Base-by-base conservation (phyloP, 352 stramenopile genomes). In the Globisporangium rhizosaccharum region DNA sequence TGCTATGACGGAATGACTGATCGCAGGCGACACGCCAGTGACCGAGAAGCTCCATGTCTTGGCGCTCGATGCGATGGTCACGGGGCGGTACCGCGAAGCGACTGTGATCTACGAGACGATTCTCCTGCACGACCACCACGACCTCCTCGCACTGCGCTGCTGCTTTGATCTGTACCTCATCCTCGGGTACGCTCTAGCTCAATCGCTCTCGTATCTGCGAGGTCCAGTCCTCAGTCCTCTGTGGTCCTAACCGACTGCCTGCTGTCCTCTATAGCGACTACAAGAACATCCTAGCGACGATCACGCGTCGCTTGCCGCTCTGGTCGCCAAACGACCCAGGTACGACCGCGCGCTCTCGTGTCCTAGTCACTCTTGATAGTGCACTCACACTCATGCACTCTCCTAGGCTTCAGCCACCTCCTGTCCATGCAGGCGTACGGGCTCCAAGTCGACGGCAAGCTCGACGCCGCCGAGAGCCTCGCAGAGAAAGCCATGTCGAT, bases 361-460 rank as follows among this genome's bases (percentile, higher is more conserved):
- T 44, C n/a, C 8, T 36, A 25, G 37, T 3, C 2, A 1, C 28
- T 58, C 14, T 17, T 52, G 1, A 46, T 12, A n/a, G 11, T 10
- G 20, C 11, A 37, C 46, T 51, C 47, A 17, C 47, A 51, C 20
- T 18, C n/a, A 2, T 15, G 15, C 1, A 30, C 39, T 23, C 25
- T n/a, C 39, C 6, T 28, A 76, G 76, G 83, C 23, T 95, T 90
- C 59, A 93, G 83, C 49, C 73, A 89, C 53, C 57, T 95, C 51
- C 57, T 95, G 18, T 72, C 70, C 4, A 90, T 95, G 80, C 85
- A 95, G 61, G 85, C 85, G 39, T 95, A 89, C 45, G 85, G 78
- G n/a, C 70, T 95, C 44, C 78, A 90, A 46, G 71, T 72, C 48
- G 67, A 68, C 30, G 85, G 85, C 12, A 71, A 75, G 25, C 63